Percentiles rank a stretch among this genome's conserved stretches.
phyloP scores from a whole-genome alignment of 352 stramenopile genomes.

The Globisporangium mamillatum region DNA sequence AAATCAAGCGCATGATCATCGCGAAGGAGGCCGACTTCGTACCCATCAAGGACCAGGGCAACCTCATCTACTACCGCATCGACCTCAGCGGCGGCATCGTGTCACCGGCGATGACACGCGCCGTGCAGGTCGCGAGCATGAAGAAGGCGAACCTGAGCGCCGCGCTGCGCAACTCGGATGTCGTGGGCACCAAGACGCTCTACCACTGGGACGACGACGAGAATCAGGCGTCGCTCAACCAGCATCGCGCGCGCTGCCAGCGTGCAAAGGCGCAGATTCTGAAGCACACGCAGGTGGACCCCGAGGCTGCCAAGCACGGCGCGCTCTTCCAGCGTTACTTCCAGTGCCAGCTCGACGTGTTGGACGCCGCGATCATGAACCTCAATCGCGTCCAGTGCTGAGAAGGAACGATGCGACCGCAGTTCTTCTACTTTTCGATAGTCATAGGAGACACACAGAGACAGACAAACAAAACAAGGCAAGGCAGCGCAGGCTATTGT shows the following conservation, averaged over 20 bases:
- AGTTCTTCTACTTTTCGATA: neutral
- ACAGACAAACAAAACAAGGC: neutral
- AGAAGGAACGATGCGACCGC: neutral
- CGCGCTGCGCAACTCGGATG: slow-evolving; percentile 23
- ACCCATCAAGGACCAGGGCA: slow-evolving; percentile 13
- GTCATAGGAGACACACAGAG: neutral
- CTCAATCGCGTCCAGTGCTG: slow-evolving; percentile 16
- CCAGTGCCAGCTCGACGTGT: slow-evolving; percentile 19
- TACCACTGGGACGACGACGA: slow-evolving; percentile 26
- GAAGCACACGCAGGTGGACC: slow-evolving; percentile 11
- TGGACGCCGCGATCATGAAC: slow-evolving; percentile 19
- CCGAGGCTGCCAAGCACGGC: slow-evolving; percentile 13
- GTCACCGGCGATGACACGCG: slow-evolving; percentile 27
- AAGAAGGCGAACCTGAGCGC: slow-evolving; percentile 32
- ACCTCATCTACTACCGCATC: slow-evolving; percentile 26
- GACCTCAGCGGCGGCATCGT: slow-evolving; percentile 22
- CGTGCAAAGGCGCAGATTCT: slow-evolving; percentile 11
- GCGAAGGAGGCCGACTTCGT: slow-evolving; percentile 33
- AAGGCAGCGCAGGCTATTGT: neutral
- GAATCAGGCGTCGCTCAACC: slow-evolving; percentile 16
- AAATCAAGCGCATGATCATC: slow-evolving; percentile 45
- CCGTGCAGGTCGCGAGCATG: slow-evolving; percentile 30
- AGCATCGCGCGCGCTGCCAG: slow-evolving; percentile 15
- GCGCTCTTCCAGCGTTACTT: slow-evolving; percentile 23
- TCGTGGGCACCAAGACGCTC: slow-evolving; percentile 23